Evolutionary conservation across 768 basidiomycete genomes (phyloP), one percentile per base, ranked within the genome.

Genomic region (Cystobasidium onofrii): DNA sequence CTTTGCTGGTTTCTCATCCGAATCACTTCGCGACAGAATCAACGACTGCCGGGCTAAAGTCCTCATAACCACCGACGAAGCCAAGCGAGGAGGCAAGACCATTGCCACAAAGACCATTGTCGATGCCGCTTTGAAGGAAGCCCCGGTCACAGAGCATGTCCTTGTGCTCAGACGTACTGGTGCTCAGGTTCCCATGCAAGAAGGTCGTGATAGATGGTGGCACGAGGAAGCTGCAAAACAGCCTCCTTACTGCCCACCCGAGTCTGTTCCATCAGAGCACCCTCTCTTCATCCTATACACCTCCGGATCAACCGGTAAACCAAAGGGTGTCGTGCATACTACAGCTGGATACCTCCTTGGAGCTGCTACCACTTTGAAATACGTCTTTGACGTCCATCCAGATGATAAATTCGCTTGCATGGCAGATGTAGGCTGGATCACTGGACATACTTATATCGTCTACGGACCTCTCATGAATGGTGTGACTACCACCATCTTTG

Each of bases 371-470:
- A 94, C 95, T 29, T 87, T 96, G 81, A 96, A 97, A 83, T 97
- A 95, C 81, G 91, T 96, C 75, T 99, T 97, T 80, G 95, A 99
- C 81, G 87, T 97, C 25, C 95, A 99, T 81, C 88, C 89, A n/a
- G 92, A 90, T 74, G 95, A 97, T 83, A 88, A 86, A 77, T 97
- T 94, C 81, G 96, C 89, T 0, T 98, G 95, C 84, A 93, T 97
- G 94, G 95, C 95, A 73, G 95, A 99, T 80, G 86, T 99, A 65
- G 95, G 95, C 78, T 98, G 95, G 95, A 95, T 98, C 83, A 98
- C 95, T 1, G 94, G 94, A 20, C 92, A 96, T 83, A 90, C 90
- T 17, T 91, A 97, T 83, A 97, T 98, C 80, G 86, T 97, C 76
- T 97, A 97, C 81, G 95, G 95, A 17, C 95, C 95, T 1, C 88